Evolutionary conservation across 495 filamentous ascomycete genomes (phyloP), one percentile per base, ranked within the genome.

Genomic region (Penicillium angulare): DNA sequence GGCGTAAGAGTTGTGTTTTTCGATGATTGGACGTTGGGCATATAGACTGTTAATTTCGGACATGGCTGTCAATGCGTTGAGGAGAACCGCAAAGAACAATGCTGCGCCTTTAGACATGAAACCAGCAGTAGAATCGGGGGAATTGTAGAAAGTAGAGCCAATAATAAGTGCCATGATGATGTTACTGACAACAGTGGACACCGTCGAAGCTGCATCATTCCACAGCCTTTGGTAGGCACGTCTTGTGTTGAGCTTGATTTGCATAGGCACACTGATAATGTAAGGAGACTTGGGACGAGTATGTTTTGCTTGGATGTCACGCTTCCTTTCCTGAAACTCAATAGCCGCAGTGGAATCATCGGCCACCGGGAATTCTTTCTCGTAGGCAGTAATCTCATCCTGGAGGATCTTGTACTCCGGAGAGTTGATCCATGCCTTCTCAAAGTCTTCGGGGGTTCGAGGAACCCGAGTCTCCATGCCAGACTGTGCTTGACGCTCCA

Each of bases 1-100:
- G n/a, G 92, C 92, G 62, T 95, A 97, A 50, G 85, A 84, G 44
- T 75, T 72, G 58, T 97, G 92, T 60, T 97, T 97, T 60, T 96
- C 91, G 47, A 97, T 89, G 57, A 97, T 95, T 1, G 87, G 83
- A 8, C 91, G 83, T 79, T 96, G 92, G 10, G 86, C 80, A 64
- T 90, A 95, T 2, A 95, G 78, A 7, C 86, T 90, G 26, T 95
- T 71, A 49, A 86, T 83, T 65, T 95, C 90, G 17, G 93, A 71
- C 45, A 84, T 78, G 56, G 81, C 86, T 32, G 85, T 73, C 55
- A 96, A 95, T 20, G 90, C 90, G 64, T 92, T 95, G 67, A 95
- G 32, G 23, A 97, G 75, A 61, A 92, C 84, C 31, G 89, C 85
- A 63, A 96, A 95, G 78, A 96, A 97, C 8, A 97, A 72, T 3